Base-by-base conservation (phyloP, 768 basidiomycete genomes). In the Auricularia cornea region DNA sequence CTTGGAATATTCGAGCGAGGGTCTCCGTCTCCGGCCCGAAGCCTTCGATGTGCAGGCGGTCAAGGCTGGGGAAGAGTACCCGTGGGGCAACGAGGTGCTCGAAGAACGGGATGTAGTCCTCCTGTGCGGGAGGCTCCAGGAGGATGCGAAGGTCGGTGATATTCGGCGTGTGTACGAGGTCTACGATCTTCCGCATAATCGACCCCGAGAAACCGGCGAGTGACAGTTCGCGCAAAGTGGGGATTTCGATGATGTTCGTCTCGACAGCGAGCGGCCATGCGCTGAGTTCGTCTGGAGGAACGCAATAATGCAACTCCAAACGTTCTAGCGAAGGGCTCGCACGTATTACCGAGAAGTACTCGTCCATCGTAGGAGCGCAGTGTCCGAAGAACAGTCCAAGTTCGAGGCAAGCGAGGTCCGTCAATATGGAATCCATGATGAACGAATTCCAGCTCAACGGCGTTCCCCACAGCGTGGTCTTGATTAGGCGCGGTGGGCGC, bases 81-180 rank as follows among this genome's bases (percentile, higher is more conserved):
- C 44, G 33, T 32, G 61, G 61, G 29, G 40, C 23, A 8, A 44
- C 20, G 23, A 62, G 20, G 14, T 44, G 23, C 26, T 33, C 41
- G n/a, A 52, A 23, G n/a, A 62, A 75, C 0, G 77, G 74, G 5
- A 77, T 77, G 68, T 79, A 87, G 66, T 90, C 87, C 20, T 76
- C 78, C 1, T 75, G 70, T 59, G 84, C 81, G 62, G 84, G 81
- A 66, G 87, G 81, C n/a, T 90, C 77, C 5, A 76, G 68, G 59
- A 83, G 72, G 32, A 64, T 66, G 63, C 66, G 69, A 35, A 82
- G 69, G 31, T 69, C 68, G 38, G 81, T 80, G 60, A 77, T 65
- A 44, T 66, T 66, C 28, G 81, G 65, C 44, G 70, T 72, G 35
- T 67, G 67, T 56, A 77, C 62, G 51, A 82, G 68, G 5, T 73